These are phyloP conservation scores for Apiospora koreana DNA, from an alignment of 2,329 filamentous ascomycete genomes.

Conservation along the genomic window DNA sequence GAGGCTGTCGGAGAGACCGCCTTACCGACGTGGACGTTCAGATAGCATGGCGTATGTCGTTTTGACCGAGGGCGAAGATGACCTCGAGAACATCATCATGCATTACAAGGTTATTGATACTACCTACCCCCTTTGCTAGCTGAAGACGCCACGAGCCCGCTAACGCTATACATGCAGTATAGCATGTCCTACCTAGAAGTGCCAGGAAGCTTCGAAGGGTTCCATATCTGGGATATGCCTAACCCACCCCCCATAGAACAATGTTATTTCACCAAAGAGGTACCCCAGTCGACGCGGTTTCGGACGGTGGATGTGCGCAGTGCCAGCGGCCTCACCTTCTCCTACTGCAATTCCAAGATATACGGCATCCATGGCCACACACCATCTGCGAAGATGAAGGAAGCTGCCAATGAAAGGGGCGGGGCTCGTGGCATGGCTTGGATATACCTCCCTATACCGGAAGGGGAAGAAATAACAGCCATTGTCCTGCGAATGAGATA, in stretches of 20 bases:
- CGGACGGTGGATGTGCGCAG: neutral
- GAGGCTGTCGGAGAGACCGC: neutral
- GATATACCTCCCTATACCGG: constrained; percentile 12
- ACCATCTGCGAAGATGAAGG: neutral
- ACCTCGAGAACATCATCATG: neutral
- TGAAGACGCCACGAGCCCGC: neutral
- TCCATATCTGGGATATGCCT: constrained; percentile 12
- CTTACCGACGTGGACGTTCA: neutral
- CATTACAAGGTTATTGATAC: constrained; percentile 4
- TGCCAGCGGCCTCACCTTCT: constrained; percentile 11
- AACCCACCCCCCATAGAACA: neutral
- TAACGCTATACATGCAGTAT: constrained; percentile 9
- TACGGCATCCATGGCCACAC: constrained; percentile 5
- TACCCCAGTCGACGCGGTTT: constrained; percentile 1
- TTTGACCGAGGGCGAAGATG: neutral
- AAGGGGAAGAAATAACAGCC: neutral
- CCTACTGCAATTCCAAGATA: neutral
- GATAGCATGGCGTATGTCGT: neutral
- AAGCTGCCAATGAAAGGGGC: neutral
- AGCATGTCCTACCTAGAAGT: neutral
- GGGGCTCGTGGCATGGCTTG: neutral
- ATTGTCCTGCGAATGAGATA: neutral
- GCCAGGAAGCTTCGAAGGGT: neutral
- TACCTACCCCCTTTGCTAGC: neutral
- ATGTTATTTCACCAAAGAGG: neutral